Percentiles rank a stretch among this genome's conserved stretches.
Conservation (phyloP, 352 stramenopile species). For the Salisapilia sapeloensis region DNA sequence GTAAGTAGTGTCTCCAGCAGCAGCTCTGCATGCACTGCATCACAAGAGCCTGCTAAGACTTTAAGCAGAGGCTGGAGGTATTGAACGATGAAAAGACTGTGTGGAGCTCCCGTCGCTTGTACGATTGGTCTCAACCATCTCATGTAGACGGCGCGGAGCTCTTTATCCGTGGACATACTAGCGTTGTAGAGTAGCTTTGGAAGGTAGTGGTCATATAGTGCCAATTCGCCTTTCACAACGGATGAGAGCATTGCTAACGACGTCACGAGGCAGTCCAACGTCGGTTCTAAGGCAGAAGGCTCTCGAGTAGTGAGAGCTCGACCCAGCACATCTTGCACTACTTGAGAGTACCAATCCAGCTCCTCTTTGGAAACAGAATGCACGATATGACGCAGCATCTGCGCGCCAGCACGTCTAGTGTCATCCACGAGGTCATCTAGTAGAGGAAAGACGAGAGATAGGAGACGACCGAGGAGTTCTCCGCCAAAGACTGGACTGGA, state of each 20-base stretch:
- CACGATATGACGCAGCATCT: constrained; percentile 43
- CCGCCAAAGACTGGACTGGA: constrained; percentile 35
- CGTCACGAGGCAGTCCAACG: constrained; percentile 37
- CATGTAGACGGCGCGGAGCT: constrained; percentile 36
- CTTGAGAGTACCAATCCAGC: constrained; percentile 64
- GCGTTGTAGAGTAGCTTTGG: constrained; percentile 42
- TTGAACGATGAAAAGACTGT: constrained; percentile 49
- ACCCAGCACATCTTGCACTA: constrained; percentile 57
- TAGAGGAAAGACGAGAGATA: constrained; percentile 65
- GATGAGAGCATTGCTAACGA: constrained; percentile 45
- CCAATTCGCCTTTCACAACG: constrained; percentile 22
- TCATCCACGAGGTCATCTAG: constrained; percentile 49
- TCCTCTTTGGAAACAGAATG: constrained; percentile 46
- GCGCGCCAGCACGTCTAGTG: constrained; percentile 39
- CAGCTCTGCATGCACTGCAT: constrained; percentile 32
- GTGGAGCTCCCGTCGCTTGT: constrained; percentile 26
- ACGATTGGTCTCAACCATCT: constrained; percentile 26
- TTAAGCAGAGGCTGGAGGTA: constrained; percentile 71
- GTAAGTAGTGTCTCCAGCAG: constrained; percentile 38
- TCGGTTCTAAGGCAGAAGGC: constrained; percentile 23
- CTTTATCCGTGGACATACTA: constrained; percentile 40
- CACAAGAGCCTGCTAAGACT: constrained; percentile 44
- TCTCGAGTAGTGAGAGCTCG: constrained; percentile 43
- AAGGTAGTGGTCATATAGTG: constrained; percentile 50
- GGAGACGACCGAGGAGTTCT: constrained; percentile 48